These are phyloP conservation scores for Pyrenula massariospora DNA, from an alignment of 495 filamentous ascomycete species.

Conservation along the genomic window DNA sequence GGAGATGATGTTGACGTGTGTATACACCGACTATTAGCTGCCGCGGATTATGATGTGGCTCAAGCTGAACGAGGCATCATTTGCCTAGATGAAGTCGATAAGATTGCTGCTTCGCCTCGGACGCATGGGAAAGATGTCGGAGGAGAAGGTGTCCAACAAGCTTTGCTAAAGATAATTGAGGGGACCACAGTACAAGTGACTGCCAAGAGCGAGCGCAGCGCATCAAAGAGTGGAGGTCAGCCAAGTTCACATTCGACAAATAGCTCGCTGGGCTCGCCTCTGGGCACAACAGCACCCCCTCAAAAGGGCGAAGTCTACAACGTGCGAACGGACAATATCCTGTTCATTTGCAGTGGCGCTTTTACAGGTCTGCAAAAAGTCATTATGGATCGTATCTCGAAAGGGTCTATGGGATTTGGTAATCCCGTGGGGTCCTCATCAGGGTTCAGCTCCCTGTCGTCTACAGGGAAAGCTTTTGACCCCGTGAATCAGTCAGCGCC, in stretches of 20 bases:
- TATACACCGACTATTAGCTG: slow-evolving; percentile 78
- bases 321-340: slow-evolving; percentile 86
- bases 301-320: slow-evolving; percentile 78
- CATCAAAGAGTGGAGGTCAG: slow-evolving; percentile 31
- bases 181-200: slow-evolving; percentile 79
- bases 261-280: slow-evolving; percentile 28
- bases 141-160: slow-evolving; percentile 92
- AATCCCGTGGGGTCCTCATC: slow-evolving; percentile 53
- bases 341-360: slow-evolving; percentile 92
- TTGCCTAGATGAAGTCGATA: slow-evolving; percentile 92
- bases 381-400: slow-evolving; percentile 72
- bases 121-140: slow-evolving; percentile 72
- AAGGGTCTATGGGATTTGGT: slow-evolving; percentile 86
- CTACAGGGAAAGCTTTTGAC: slow-evolving; percentile 9
- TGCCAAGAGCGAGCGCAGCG: slow-evolving; percentile 65
- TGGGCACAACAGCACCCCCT: slow-evolving; percentile 22
- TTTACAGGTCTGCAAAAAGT: slow-evolving; percentile 89
- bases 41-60: slow-evolving; percentile 79
- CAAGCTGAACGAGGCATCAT: slow-evolving; percentile 87
- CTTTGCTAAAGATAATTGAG: slow-evolving; percentile 89
- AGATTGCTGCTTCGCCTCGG: slow-evolving; percentile 68
- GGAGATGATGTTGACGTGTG: slow-evolving; percentile 92
- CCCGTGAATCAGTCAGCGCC: slow-evolving; percentile 25
- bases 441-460: slow-evolving; percentile 4
- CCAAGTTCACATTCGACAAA: slow-evolving; percentile 34